Evolutionary conservation across 768 basidiomycete species (phyloP), one percentile per base, ranked within the genome.

Genomic region (Tylopilus intermedius): DNA sequence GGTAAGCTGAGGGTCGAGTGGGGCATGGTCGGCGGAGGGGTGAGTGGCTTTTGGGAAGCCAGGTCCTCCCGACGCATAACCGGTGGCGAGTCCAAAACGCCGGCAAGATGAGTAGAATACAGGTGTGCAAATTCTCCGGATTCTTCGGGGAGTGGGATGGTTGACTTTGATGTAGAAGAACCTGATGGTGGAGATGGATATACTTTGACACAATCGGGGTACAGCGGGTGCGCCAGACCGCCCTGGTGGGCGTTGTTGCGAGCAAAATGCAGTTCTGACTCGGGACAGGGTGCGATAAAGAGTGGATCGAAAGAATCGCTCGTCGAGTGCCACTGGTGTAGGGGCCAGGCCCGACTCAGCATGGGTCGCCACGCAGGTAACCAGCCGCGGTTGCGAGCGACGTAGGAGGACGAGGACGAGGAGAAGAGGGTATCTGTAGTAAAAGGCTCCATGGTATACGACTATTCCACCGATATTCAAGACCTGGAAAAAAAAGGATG

Each of bases 1-100:
- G 78, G 76, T 30, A 78, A 54, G 41, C 59, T 65, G 21, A 67
- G 67, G 0, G 70, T 72, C 40, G 62, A 54, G 27, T 67, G 71
- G 21, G 73, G 72, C 49, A 74, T 63, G 18, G 74, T 76, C 33
- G 73, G 70, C 15, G 76, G 76, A 47, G 76, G 77, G 18, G 76
- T 74, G 53, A 71, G 65, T 2, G 69, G 76, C 56, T 54, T 66
- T 30, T 68, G 66, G 27, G 52, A 64, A 21, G 58, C 55, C 44
- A 67, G 48, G 39, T 66, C 65, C 59, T 58, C 58, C 53, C 68
- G 66, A 29, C 64, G 65, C 62, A 71, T 64, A 47, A 67, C 62
- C 1, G 62, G 53, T 2, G 74, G 67, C 1, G 71, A 73, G 60
- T 72, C 70, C 47, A 72, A 65, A 22, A 71, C 50, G 14, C 72